These are phyloP conservation scores for Beverwykella pulmonaria DNA, from an alignment of 495 filamentous ascomycete species.

Conservation along the genomic window DNA sequence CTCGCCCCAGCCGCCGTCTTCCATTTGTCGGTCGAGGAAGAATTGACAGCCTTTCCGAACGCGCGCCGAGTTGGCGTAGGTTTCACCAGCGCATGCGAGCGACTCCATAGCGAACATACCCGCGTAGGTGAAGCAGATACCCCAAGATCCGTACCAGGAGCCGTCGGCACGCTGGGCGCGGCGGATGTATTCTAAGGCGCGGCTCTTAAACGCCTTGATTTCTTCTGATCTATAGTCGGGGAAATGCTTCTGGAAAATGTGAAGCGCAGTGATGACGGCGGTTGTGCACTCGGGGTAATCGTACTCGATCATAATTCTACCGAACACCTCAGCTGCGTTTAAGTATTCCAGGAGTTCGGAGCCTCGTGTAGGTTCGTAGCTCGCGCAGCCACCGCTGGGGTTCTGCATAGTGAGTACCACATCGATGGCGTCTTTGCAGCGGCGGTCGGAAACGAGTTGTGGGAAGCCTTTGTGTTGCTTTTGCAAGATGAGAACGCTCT, in stretches of 20 bases:
- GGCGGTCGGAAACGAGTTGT: constrained; percentile 67
- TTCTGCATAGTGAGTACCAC: constrained; percentile 93
- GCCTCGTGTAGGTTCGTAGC: constrained; percentile 82
- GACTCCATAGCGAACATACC: constrained; percentile 93
- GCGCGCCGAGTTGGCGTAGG: constrained; percentile 69
- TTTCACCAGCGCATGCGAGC: constrained; percentile 78
- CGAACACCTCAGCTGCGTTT: constrained; percentile 96
- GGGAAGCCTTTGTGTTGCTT: constrained; percentile 69
- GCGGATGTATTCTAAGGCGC: constrained; percentile 80
- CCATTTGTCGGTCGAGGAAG: constrained; percentile 76
- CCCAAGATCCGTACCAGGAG: constrained; percentile 96
- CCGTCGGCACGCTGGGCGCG: constrained; percentile 77
- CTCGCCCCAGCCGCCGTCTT: constrained; percentile 96
- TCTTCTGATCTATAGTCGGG: constrained; percentile 77
- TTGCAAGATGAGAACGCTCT: constrained; percentile 84
- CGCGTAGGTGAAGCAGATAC: constrained; percentile 96
- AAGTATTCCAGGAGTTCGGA: constrained; percentile 77
- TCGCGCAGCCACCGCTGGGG: constrained; percentile 80
- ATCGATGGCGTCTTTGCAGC: constrained; percentile 85
- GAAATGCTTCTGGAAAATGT: constrained; percentile 77
- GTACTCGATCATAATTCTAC: constrained; percentile 96
- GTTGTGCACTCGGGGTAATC: constrained; percentile 98
- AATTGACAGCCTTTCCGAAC: constrained; percentile 81
- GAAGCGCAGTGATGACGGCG: constrained; percentile 86
- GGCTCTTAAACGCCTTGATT: constrained; percentile 68